Evolutionary conservation across 2,329 filamentous ascomycete species (phyloP), one percentile per base, ranked within the genome.

Genomic region (Tolypocladium guangdongense): DNA sequence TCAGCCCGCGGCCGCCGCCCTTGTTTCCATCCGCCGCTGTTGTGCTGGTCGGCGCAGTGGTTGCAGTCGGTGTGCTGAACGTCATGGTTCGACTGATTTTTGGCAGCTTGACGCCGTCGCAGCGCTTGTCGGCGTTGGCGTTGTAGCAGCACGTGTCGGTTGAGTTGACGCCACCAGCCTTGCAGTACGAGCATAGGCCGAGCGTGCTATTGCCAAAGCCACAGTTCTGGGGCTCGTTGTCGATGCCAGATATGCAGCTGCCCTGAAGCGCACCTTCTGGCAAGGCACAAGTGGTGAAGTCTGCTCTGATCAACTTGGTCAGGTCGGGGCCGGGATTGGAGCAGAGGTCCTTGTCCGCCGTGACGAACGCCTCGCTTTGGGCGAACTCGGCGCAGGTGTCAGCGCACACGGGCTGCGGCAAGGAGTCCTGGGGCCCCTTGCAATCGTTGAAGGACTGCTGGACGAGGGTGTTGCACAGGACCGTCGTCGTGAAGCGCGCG

Each of bases 111-210:
- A 99, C 87, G 50, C 81, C 81, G 50, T 80, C 72, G 68, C 93
- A 99, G 58, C 84, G 81, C 30, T 73, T 72, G 55, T 88, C 80
- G n/a, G 86, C 84, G 57, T 90, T 78, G 6, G 91, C 84, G 62
- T 83, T 90, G 64, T 90, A 86, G 69, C 93, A 99, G 74, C 93
- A 99, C 4, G 91, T 95, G 68, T 97, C 92, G 50, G 92, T 97
- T 11, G 90, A 87, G 70, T 97, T 97, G 57, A 85, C 82, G 32
- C 91, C 90, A 62, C 88, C 92, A 7, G 83, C 77, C 43, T 81
- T 79, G 69, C 93, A 99, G 69, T 93, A 96, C 5, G 85, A 83
- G 73, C 93, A 99, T 37, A 99, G 77, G 3, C 91, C 90, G 53
- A 84, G 68, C 8, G 78, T 82, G 67, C 81, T 85, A 58, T 82